phyloP scores from a whole-genome alignment of 768 basidiomycete genomes.

The Agrocybe pediades region DNA sequence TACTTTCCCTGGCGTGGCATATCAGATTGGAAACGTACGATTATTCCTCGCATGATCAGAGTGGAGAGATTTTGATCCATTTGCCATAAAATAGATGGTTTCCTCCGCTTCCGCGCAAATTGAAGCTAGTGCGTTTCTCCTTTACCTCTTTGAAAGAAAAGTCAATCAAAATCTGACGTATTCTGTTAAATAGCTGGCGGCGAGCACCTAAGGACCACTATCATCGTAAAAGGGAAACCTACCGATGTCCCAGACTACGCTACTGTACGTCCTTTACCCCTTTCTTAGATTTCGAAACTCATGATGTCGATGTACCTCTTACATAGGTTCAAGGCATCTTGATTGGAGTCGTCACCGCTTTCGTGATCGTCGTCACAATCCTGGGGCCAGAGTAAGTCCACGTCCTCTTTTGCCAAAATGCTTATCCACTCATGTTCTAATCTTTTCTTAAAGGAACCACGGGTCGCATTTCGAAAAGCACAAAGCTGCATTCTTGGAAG shows the following conservation, averaged over 20 bases:
- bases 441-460: constrained; percentile 51
- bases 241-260: constrained; percentile 65
- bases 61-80: background rate
- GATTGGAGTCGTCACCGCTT: constrained; percentile 79
- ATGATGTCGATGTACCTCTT: background rate
- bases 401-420: background rate
- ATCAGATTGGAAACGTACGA: constrained; percentile 74
- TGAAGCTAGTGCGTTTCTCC: constrained; percentile 57
- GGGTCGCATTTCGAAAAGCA: constrained; percentile 25
- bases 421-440: background rate
- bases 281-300: background rate
- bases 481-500: too few species aligned
- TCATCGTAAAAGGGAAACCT: constrained; percentile 43
- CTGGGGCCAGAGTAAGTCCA: constrained; percentile 72
- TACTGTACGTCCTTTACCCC: constrained; percentile 28
- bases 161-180: too few species aligned
- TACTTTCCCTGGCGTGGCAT: constrained; percentile 83
- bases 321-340: constrained; percentile 79
- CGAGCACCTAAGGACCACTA: constrained; percentile 51
- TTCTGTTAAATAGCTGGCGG: constrained; percentile 55
- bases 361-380: constrained; percentile 73
- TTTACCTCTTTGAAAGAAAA: constrained; percentile 13
- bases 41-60: background rate
- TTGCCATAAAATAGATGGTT: constrained; percentile 42
- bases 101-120: constrained; percentile 79